Evolutionary conservation across 1,284 basidiomycete genomes (phyloP), one percentile per base, ranked within the genome.

Genomic region (Leccinum pachyderme): DNA sequence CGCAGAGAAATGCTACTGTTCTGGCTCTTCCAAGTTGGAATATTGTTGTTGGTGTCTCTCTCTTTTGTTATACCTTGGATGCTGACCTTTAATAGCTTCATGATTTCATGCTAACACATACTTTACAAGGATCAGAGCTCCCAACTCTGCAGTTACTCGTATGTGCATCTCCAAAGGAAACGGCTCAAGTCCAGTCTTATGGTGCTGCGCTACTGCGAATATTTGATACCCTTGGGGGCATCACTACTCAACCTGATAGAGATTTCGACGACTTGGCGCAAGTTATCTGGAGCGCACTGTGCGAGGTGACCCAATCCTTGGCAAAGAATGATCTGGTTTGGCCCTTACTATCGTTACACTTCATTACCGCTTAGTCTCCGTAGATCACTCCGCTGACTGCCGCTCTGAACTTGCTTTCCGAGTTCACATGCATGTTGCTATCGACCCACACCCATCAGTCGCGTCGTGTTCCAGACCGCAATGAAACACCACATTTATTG

Each of bases 71-170:
- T 52, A 35, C 51, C 27, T 49, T 46, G 27, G 50, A 47, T 39
- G 37, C 53, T 62, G 29, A 57, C 46, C 4, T 48, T 28, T 41
- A 7, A 60, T 56, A 89, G 87, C 68, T 89, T 47, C 81, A 79
- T 58, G 76, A 78, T 47, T 73, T 86, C 27, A 65, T 89, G 12
- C 66, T 88, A 51, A 81, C 79, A 2, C 87, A 90, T 67, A 72
- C 73, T 5, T 64, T 72, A 28, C 68, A 72, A 5, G 65, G 66
- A 25, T 73, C 68, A 32, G 66, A 67, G 4, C 64, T 72, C 11
- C 68, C 77, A 18, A 84, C 86, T 4, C 71, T 90, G 7, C 86
- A 88, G 58, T 62, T 75, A 12, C 75, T 90, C 32, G 69, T 87
- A 45, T 74, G 76, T 45, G 66, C 72, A 11, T 61, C 72, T 7